phyloP scores from a whole-genome alignment of 2,329 filamentous ascomycete genomes.

The Graphilbum sp. region DNA sequence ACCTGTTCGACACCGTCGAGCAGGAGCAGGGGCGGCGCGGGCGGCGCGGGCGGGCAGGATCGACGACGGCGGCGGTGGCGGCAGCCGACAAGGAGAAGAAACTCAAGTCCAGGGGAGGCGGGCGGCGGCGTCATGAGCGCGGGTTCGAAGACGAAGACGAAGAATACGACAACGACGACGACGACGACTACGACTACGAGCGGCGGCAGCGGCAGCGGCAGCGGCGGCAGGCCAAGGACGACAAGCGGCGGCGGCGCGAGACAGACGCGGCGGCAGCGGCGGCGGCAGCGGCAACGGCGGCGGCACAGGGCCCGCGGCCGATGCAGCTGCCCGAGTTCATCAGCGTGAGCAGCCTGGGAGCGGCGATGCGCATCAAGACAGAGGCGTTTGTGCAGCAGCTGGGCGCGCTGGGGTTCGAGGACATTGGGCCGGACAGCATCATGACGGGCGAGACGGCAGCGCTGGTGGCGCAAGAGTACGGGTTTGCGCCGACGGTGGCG shows the following conservation, averaged over 20 bases:
- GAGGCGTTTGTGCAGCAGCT: conserved; percentile 60
- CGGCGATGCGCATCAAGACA: conserved; percentile 53
- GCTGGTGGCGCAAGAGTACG: conserved; percentile 81
- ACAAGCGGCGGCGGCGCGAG: conserved; percentile 19
- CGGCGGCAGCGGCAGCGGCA: conserved; percentile 13
- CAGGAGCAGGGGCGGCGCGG: background rate
- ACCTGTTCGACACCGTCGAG: background rate
- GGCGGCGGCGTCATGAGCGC: background rate
- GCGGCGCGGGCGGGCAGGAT: background rate
- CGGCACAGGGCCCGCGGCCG: conserved; percentile 27
- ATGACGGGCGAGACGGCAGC: conserved; percentile 83
- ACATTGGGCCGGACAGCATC: conserved; percentile 65
- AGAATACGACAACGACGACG: conserved; percentile 16
- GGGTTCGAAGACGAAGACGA: conserved; percentile 1
- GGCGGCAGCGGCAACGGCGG: conserved; percentile 22
- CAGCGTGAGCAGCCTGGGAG: conserved; percentile 67
- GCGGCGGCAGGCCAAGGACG: conserved; percentile 26
- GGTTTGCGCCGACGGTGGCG: conserved; percentile 71
- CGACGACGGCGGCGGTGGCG: too few species aligned
- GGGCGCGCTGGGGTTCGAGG: conserved; percentile 77
- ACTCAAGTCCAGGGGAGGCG: conserved; percentile 1
- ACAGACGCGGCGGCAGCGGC: conserved; percentile 23
- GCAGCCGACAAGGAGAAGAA: background rate
- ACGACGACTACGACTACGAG: conserved; percentile 19
- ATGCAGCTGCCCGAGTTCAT: conserved; percentile 85